phyloP scores from a whole-genome alignment of 345 rosid genomes.

The Leavenworthia alabamica region DNA sequence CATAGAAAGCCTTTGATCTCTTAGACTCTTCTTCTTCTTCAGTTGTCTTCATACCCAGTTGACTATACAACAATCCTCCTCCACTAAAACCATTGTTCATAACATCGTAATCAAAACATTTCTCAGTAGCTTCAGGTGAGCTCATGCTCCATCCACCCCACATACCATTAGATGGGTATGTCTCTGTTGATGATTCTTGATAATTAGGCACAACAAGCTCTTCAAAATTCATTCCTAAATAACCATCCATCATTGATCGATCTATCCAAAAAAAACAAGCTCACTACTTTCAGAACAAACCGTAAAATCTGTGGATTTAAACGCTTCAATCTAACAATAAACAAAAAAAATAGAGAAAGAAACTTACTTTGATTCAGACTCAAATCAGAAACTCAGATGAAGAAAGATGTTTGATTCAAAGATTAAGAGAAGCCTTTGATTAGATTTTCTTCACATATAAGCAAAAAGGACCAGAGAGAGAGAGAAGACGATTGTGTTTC shows the following conservation, averaged over 20 bases:
- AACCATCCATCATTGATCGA: conserved; percentile 30
- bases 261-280: conserved; percentile 21
- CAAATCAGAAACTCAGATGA: background rate
- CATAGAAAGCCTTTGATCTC: conserved; percentile 23
- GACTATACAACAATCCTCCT: conserved; percentile 13
- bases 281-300: conserved; percentile 12
- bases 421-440: no score
- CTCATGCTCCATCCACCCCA: conserved; percentile 34
- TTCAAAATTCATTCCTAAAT: conserved; percentile 12
- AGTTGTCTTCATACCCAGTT: conserved; percentile 17
- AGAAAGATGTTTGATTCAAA: background rate
- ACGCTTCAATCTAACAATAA: background rate
- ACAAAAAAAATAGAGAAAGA: background rate
- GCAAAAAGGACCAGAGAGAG: no score
- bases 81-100: conserved; percentile 20
- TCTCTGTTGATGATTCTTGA: conserved; percentile 27
- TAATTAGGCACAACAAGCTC: conserved; percentile 28
- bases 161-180: conserved; percentile 26
- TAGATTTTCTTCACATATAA: no score
- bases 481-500: conserved; percentile 16
- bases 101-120: conserved; percentile 23
- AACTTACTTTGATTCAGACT: conserved; percentile 21
- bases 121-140: conserved; percentile 24
- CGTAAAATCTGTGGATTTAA: background rate
- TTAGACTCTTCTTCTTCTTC: conserved; percentile 32